These are phyloP conservation scores for Pelargonium nanum DNA, from an alignment of 345 rosid genomes.

Conservation along the genomic window DNA sequence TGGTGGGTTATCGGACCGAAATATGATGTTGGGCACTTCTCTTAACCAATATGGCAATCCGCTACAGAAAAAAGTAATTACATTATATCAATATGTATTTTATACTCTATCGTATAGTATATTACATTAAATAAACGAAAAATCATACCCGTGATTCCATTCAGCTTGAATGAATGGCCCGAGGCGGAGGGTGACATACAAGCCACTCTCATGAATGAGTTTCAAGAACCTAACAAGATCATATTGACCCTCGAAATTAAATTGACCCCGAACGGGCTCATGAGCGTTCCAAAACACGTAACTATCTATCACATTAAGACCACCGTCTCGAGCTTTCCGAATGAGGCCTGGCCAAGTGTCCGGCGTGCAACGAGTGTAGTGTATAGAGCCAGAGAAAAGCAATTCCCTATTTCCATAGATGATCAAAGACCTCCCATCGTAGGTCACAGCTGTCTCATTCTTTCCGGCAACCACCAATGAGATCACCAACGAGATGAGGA, in stretches of 20 bases:
- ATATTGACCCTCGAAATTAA: conserved; percentile 28
- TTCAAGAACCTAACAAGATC: conserved; percentile 38
- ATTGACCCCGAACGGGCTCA: conserved; percentile 36
- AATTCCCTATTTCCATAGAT: conserved; percentile 22
- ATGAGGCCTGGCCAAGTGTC: conserved; percentile 40
- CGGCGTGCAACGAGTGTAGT: conserved; percentile 21
- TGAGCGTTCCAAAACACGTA: conserved; percentile 49
- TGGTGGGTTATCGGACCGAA: conserved; percentile 35
- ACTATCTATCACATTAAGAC: conserved; percentile 41
- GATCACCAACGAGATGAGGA: background rate
- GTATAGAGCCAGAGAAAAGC: conserved; percentile 27
- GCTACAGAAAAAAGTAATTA: conserved; percentile 5
- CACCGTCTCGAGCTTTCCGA: conserved; percentile 32
- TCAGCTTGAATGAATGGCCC: conserved; percentile 55
- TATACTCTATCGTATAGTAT: too few relatives aligned
- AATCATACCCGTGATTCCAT: conserved; percentile 40
- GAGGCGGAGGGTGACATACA: conserved; percentile 39
- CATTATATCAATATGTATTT: background rate
- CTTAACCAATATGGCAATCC: conserved; percentile 51
- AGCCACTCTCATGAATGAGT: conserved; percentile 22
- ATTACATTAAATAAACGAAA: background rate
- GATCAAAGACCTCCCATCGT: conserved; percentile 19
- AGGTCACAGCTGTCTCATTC: conserved; percentile 8
- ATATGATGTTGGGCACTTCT: conserved; percentile 30
- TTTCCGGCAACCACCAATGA: background rate